Evolutionary conservation across 2,329 filamentous ascomycete genomes (phyloP), one percentile per base, ranked within the genome.

Genomic region (Verticillium albo-atrum): DNA sequence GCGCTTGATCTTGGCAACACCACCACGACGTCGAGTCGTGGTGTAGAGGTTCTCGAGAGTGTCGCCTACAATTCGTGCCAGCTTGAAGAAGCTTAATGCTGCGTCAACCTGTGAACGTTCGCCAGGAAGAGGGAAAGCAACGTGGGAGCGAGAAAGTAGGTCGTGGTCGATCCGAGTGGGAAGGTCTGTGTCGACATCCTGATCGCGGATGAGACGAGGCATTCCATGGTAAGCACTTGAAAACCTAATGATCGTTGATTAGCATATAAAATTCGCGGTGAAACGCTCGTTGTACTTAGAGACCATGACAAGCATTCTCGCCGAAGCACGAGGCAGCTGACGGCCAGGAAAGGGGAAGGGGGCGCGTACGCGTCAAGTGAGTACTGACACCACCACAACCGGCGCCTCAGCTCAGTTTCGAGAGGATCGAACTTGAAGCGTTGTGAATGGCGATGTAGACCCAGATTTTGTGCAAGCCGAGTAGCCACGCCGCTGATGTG

Each of bases 371-470:
- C 54, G 23, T 69, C 67, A 5, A 68, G 62, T 3, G 67, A 62
- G 51, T 68, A 69, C 25, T 68, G 67, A 6, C 66, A 68, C 67
- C 66, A 69, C 67, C 67, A 69, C 3, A 63, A 61, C 6, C 67
- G 60, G 3, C 67, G 61, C 30, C 67, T 53, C 1, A 68, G 56
- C 17, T 68, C 66, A 1, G 67, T 69, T 28, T 68, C 67, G 3
- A 68, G 59, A 1, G 67, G 67, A 5, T 68, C 64, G 10, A 68
- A 68, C 14, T 64, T 68, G 61, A 68, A 69, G 2, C 67, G 60
- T 25, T 67, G 63, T 2, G 66, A 67, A 56, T 68, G 67, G 2
- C 67, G 61, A 52, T 69, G 67, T 0, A 69, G 58, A 6, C 67
- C 67, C 3, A 68, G 32, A 2, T 61, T 65, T 30, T 69, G 67